phyloP scores from a whole-genome alignment of 2,329 filamentous ascomycete species.

The Cercospora zeina region DNA sequence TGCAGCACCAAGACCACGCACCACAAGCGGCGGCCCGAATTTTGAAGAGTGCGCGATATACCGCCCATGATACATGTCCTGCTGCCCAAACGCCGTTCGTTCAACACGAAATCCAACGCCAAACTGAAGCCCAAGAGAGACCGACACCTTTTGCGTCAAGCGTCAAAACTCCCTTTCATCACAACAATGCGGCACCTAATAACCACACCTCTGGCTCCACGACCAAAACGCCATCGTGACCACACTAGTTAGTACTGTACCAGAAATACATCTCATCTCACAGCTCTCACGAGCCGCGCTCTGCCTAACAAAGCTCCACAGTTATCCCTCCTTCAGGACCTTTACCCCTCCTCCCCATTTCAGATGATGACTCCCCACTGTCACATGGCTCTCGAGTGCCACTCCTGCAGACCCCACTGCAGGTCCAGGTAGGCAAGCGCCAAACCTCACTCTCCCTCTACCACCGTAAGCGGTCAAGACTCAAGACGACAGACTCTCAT shows the following conservation, averaged over 20 bases:
- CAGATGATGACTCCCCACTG: conserved; percentile 9
- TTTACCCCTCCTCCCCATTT: conserved; percentile 7
- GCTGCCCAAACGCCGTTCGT: conserved; percentile 12
- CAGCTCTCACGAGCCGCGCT: conserved; percentile 3
- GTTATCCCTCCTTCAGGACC: not conserved
- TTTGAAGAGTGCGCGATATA: not conserved
- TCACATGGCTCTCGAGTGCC: conserved; percentile 6
- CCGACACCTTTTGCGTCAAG: too few relatives aligned
- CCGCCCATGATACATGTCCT: not conserved
- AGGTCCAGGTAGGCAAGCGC: too few relatives aligned
- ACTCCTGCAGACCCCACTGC: not conserved
- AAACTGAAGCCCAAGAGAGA: too few relatives aligned
- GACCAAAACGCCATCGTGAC: too few relatives aligned
- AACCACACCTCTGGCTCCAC: too few relatives aligned
- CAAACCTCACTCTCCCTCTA: too few relatives aligned
- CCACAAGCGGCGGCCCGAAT: not conserved
- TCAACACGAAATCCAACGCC: not conserved
- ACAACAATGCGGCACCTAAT: too few relatives aligned
- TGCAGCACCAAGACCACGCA: not conserved
- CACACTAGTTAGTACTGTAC: too few relatives aligned
- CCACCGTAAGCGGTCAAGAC: too few relatives aligned
- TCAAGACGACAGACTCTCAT: too few relatives aligned
- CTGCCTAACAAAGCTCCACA: conserved; percentile 9
- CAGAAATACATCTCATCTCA: too few relatives aligned
- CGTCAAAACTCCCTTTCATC: too few relatives aligned